Evolutionary conservation across 2,329 filamentous ascomycete genomes (phyloP), one percentile per base, ranked within the genome.

Genomic region (Xenoacremonium recifei): DNA sequence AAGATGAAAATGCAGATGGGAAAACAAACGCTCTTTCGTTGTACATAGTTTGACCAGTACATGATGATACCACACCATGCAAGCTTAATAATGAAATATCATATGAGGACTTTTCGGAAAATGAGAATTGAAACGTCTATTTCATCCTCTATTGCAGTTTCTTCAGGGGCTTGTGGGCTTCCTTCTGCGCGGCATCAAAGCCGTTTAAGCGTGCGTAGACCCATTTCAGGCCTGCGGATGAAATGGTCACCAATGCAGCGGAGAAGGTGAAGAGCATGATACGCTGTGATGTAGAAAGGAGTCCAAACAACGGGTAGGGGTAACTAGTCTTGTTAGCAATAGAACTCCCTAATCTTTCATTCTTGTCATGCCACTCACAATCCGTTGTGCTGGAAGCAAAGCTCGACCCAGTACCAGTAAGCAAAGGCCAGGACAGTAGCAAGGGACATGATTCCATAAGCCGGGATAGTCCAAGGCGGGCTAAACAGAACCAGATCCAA

Each of bases 231-330:
- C 73, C 66, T 17, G 79, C 68, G 0, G 87, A 91, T 50, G 82
- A 89, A 3, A 72, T 62, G 3, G 86, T 84, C 80, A 95, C 91
- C 13, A 87, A 65, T 1, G 76, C 58, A 1, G 87, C 89, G 31
- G 87, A 86, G 15, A 79, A 68, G 1, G 73, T 73, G 53, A 95
- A 95, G 9, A 95, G 70, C 1, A 78, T 66, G 7, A 82, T 69
- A 16, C 91, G 78, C 58, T 89, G 83, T 36, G 69, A 60, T 0
- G 81, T 85, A 37, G 72, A 75, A 31, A 95, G 68, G 33, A 87
- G 61, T 7, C 73, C 82, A 50, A 96, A 92, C 19, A 96, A 76
- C 2, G 91, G 90, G 63, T 96, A 96, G 1, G 90, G 89, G 54
- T 95, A 95, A 72, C 83, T 86, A 39, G n/a, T n/a, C 21, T 3